These are phyloP conservation scores for Perilla frutescens DNA, from an alignment of 257 asterid genomes.

Conservation along the genomic window DNA sequence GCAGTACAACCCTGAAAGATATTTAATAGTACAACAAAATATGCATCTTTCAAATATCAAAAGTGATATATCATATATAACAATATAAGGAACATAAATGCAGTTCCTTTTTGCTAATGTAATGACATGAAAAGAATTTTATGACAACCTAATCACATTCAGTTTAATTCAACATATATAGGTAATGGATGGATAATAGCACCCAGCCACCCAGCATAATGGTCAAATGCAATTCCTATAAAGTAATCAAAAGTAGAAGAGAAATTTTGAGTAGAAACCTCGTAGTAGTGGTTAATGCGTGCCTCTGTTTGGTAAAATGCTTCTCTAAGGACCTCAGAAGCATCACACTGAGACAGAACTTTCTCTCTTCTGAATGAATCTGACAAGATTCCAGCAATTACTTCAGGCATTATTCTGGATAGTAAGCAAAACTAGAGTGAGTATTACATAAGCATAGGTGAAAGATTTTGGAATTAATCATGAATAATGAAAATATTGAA, in stretches of 20 bases:
- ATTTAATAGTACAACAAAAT: slow-evolving; percentile 35
- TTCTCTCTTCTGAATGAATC: slow-evolving; percentile 73
- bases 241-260: slow-evolving; percentile 18
- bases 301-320: slow-evolving; percentile 91
- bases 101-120: slow-evolving; percentile 12
- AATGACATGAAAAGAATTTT: neutral
- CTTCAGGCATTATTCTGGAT: slow-evolving; percentile 89
- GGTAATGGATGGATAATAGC: neutral
- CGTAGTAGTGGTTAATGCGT: slow-evolving; percentile 79
- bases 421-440: slow-evolving; percentile 38
- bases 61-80: slow-evolving; percentile 31
- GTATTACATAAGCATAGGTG: slow-evolving; percentile 20
- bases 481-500: slow-evolving; percentile 12
- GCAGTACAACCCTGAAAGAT: slow-evolving; percentile 97
- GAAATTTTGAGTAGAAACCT: slow-evolving; percentile 58
- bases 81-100: slow-evolving; percentile 8
- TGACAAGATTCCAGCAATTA: slow-evolving; percentile 76
- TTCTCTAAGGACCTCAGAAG: slow-evolving; percentile 94
- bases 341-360: slow-evolving; percentile 68
- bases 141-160: slow-evolving; percentile 10
- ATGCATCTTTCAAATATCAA: slow-evolving; percentile 30
- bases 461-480: slow-evolving; percentile 12
- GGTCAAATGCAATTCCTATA: slow-evolving; percentile 7
- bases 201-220: slow-evolving; percentile 23
- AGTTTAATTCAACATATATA: slow-evolving; percentile 9